These are phyloP conservation scores for Penicillium egyptiacum DNA, from an alignment of 495 filamentous ascomycete species.

Conservation along the genomic window DNA sequence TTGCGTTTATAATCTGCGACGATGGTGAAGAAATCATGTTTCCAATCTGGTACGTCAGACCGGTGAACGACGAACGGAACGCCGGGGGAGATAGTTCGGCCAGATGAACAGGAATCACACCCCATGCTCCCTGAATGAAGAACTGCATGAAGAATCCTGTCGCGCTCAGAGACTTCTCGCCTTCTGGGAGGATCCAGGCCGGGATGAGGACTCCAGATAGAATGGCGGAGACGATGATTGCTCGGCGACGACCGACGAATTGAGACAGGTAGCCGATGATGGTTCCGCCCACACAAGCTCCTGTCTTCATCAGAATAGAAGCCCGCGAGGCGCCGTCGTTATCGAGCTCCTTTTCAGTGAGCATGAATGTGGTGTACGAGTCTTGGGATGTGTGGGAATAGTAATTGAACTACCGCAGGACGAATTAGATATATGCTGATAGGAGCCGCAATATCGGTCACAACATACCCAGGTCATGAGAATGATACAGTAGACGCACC, in stretches of 20 bases:
- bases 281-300: conserved; percentile 71
- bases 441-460: not conserved
- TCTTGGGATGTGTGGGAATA: conserved; percentile 71
- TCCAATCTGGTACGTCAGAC: conserved; percentile 66
- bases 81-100: conserved; percentile 74
- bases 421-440: not conserved
- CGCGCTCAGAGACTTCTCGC: conserved; percentile 57
- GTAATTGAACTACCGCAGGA: conserved; percentile 43
- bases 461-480: conserved; percentile 67
- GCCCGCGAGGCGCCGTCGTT: conserved; percentile 63
- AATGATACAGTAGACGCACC: conserved; percentile 67
- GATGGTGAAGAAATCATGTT: conserved; percentile 75
- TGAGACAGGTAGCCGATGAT: conserved; percentile 72
- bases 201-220: conserved; percentile 62
- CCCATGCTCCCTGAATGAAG: conserved; percentile 76
- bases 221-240: conserved; percentile 60
- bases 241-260: conserved; percentile 65
- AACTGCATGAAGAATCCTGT: conserved; percentile 77
- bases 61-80: conserved; percentile 60
- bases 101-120: conserved; percentile 75
- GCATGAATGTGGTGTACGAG: conserved; percentile 75
- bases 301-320: conserved; percentile 70
- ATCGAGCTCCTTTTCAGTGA: conserved; percentile 61
- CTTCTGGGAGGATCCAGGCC: conserved; percentile 67
- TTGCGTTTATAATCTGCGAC: conserved; percentile 68